These are phyloP conservation scores for Penicillium ochrochloron DNA, from an alignment of 495 filamentous ascomycete species.

Conservation along the genomic window DNA sequence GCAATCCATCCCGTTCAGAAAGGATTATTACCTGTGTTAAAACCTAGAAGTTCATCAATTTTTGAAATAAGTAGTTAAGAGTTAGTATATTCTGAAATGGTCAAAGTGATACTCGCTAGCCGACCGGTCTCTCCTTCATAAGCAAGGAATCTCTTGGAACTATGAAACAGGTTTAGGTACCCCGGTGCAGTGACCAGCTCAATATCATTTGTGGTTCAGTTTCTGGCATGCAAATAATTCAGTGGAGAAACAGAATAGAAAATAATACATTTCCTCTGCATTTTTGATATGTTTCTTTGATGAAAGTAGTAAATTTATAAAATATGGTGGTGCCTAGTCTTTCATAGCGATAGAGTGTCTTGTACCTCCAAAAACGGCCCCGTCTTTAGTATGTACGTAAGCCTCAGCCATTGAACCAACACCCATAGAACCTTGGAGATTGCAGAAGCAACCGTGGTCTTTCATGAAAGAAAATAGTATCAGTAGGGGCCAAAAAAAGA, in stretches of 20 bases:
- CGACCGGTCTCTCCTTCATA: neutral
- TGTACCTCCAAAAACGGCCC: neutral
- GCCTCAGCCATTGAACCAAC: conserved; percentile 3
- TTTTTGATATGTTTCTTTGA: neutral
- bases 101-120: neutral
- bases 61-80: too few relatives aligned
- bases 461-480: conserved; percentile 12
- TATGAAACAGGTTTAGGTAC: neutral
- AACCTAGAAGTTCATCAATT: too few relatives aligned
- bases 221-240: too few relatives aligned
- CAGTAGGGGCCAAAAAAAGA: neutral
- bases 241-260: too few relatives aligned
- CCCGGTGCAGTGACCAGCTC: neutral
- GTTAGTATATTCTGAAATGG: neutral
- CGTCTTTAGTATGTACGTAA: conserved; percentile 4
- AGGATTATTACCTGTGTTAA: too few relatives aligned
- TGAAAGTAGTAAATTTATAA: neutral
- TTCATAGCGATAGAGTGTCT: neutral
- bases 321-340: conserved; percentile 1
- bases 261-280: neutral
- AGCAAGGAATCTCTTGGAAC: neutral
- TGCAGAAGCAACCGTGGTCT: conserved; percentile 19
- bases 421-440: neutral
- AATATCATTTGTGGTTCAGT: too few relatives aligned
- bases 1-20: too few relatives aligned